These are phyloP conservation scores for Acrodontium crateriforme DNA, from an alignment of 2,329 filamentous ascomycete species.

Conservation along the genomic window DNA sequence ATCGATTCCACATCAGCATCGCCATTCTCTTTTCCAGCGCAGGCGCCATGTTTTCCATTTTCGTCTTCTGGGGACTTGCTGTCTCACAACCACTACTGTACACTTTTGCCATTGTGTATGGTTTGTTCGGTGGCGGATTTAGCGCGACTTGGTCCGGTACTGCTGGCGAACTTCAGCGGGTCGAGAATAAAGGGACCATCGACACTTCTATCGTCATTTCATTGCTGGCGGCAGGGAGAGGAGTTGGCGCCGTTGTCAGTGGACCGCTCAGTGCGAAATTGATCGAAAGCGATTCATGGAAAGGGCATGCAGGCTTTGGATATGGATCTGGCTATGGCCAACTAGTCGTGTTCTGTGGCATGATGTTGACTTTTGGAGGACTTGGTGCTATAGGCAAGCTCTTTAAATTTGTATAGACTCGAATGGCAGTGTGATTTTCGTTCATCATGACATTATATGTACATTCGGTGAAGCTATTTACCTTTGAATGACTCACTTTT, in stretches of 20 bases:
- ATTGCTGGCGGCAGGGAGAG: constrained; percentile 35
- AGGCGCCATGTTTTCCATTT: constrained; percentile 23
- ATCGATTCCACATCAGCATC: constrained; percentile 27
- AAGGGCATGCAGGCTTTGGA: too few relatives aligned
- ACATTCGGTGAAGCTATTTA: too few relatives aligned
- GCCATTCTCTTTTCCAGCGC: constrained; percentile 25
- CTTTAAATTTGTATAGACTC: too few relatives aligned
- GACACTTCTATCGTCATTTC: constrained; percentile 37
- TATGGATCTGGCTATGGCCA: too few relatives aligned
- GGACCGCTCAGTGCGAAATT: constrained; percentile 40
- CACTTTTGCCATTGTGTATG: constrained; percentile 30
- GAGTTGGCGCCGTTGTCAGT: constrained; percentile 38
- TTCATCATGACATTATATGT: too few relatives aligned
- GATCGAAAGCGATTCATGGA: too few relatives aligned
- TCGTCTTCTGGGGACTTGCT: constrained; percentile 33
- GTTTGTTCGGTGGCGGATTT: constrained; percentile 28
- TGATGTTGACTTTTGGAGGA: too few relatives aligned
- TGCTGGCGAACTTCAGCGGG: constrained; percentile 10
- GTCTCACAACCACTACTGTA: constrained; percentile 29
- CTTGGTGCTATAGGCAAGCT: too few relatives aligned
- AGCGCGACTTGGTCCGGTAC: constrained; percentile 22
- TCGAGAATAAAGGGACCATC: constrained; percentile 14
- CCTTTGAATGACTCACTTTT: too few relatives aligned
- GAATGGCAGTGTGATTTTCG: too few relatives aligned
- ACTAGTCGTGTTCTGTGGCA: too few relatives aligned